Evolutionary conservation across 2,329 filamentous ascomycete genomes (phyloP), one percentile per base, ranked within the genome.

Genomic region (Myriosclerotinia scirpicola): DNA sequence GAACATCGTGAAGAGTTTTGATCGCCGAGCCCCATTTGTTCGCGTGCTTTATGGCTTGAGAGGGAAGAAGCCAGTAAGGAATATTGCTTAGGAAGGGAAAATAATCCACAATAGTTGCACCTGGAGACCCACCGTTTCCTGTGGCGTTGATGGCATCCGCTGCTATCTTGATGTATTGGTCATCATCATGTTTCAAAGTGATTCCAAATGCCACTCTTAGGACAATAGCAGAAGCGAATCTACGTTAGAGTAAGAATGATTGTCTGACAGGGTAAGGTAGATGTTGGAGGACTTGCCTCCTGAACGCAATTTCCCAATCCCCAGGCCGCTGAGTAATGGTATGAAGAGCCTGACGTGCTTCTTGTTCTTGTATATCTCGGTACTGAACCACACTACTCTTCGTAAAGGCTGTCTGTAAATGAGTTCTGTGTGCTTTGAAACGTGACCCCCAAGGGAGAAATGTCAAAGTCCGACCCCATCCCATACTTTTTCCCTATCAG

Each of bases 391-490:
- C 76, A 64, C 73, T 79, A 46, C 77, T 77, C 67, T 77, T 78
- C 26, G 77, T 77, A 67, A 83, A 82, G n/a, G 74, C 76, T 48
- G 74, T 77, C 66, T 83, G 81, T 22, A 83, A 73, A 36, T 81
- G 73, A 59, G 76, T 78, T 44, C 81, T 78, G 68, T 83, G 81
- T 66, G 79, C 70, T n/a, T 77, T 76, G 69, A 81, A 82, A 40
- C 72, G 72, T n/a, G 77, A 73, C 0, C 79, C 80, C 76, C 77
- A 80, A 65, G 73, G 76, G 1, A 82, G 73, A 67, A 82, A 83
- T 12, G 80, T 81, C 38, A 83, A 73, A 0, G 81, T 82, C 52
- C 78, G 77, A 26, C 76, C 75, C 81, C 81, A 83, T 30, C 80
- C 80, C 69, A 73, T 71, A 38, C 63, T 65, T 8, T 48, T 20